phyloP scores from a whole-genome alignment of 306 rosid genomes.

The Trichosanthes cucumerina region DNA sequence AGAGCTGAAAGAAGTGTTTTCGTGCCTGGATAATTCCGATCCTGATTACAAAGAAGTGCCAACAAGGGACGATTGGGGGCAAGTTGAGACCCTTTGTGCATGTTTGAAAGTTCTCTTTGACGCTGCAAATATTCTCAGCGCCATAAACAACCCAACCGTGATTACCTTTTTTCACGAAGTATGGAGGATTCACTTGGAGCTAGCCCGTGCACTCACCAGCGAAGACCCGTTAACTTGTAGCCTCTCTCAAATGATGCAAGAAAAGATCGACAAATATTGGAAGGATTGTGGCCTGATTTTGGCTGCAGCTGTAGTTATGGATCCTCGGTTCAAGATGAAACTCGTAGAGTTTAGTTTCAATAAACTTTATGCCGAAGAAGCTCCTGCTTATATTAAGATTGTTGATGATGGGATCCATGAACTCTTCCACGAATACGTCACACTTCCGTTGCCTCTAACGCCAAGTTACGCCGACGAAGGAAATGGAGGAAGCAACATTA shows the following conservation, averaged over 20 bases:
- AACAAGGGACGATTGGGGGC: slow-evolving; percentile 77
- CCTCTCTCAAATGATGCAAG: slow-evolving; percentile 48
- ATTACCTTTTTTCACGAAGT: slow-evolving; percentile 79
- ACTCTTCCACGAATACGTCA: slow-evolving; percentile 63
- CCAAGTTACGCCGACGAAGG: slow-evolving; percentile 72
- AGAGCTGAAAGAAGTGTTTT: slow-evolving; percentile 75
- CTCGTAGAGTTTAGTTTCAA: slow-evolving; percentile 87
- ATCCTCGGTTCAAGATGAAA: slow-evolving; percentile 95
- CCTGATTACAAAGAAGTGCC: slow-evolving; percentile 76
- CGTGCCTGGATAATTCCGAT: slow-evolving; percentile 75
- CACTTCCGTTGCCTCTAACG: slow-evolving; percentile 73
- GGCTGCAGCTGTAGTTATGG: slow-evolving; percentile 87
- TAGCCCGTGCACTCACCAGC: slow-evolving; percentile 33
- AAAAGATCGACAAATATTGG: slow-evolving; percentile 64
- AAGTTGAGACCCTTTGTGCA: slow-evolving; percentile 59
- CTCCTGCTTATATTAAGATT: slow-evolving; percentile 46
- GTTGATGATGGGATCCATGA: slow-evolving; percentile 84
- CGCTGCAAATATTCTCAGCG: slow-evolving; percentile 53
- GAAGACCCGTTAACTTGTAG: slow-evolving; percentile 52
- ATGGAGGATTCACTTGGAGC: slow-evolving; percentile 80
- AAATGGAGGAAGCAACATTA: slow-evolving; percentile 26
- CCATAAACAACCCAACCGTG: slow-evolving; percentile 46
- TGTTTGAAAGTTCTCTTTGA: slow-evolving; percentile 64
- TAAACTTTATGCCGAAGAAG: slow-evolving; percentile 58
- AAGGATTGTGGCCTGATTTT: slow-evolving; percentile 62